These are phyloP conservation scores for Crithidia expoeki DNA, from an alignment of 208 protist species.

Conservation along the genomic window DNA sequence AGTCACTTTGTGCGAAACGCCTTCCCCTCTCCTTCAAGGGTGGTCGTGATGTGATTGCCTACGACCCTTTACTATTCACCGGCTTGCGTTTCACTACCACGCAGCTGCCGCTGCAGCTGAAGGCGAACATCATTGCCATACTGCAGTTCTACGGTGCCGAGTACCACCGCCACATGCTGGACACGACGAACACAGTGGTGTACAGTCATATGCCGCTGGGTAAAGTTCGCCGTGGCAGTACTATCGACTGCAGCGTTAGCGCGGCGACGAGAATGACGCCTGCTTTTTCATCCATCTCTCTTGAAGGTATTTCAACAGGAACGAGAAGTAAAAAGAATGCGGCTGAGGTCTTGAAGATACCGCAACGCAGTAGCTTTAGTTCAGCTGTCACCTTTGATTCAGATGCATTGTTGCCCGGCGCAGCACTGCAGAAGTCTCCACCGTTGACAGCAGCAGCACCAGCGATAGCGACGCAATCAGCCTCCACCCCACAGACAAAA, in stretches of 20 bases:
- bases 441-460: neutral
- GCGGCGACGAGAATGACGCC: neutral
- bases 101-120: conserved; percentile 44
- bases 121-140: conserved; percentile 63
- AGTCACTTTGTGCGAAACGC: conserved; percentile 28
- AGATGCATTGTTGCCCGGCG: neutral
- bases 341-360: too few species aligned
- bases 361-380: too few species aligned
- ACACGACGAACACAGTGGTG: conserved; percentile 56
- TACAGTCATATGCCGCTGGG: conserved; percentile 36
- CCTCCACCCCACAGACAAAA: conserved; percentile 20
- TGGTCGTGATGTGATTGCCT: conserved; percentile 34
- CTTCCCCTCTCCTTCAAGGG: conserved; percentile 16
- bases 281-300: neutral
- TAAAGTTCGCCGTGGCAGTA: too few species aligned
- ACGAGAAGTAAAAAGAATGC: neutral
- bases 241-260: neutral
- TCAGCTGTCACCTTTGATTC: neutral
- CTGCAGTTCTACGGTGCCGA: conserved; percentile 71
- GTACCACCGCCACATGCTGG: conserved; percentile 66
- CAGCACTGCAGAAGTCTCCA: neutral
- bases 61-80: conserved; percentile 60
- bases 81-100: conserved; percentile 74
- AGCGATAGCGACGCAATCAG: neutral
- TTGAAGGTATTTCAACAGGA: too few species aligned